Conservation (phyloP, 2,329 filamentous ascomycete species). For the Spiromastix sp. region DNA sequence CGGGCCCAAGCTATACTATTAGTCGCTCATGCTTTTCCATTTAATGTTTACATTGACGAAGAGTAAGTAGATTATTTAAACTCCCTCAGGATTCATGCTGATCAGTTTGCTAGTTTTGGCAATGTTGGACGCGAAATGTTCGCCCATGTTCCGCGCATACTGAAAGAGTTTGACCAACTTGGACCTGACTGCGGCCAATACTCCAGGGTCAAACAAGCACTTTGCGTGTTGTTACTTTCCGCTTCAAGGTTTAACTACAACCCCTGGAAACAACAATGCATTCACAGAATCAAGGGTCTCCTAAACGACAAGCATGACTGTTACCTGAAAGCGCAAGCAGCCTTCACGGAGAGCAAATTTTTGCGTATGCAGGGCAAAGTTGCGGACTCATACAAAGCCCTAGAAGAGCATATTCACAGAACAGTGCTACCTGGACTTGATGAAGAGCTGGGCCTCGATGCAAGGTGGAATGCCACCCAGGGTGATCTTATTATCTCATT, state of each 20-base stretch:
- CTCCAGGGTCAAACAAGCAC: background rate
- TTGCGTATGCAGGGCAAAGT: conserved; percentile 3
- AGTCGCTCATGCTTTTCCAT: conserved; percentile 9
- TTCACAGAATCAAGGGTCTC: conserved; percentile 3
- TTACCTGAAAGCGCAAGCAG: conserved; percentile 2
- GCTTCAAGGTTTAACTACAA: conserved; percentile 4
- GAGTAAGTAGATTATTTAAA: background rate
- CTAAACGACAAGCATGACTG: conserved; percentile 3
- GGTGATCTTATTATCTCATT: conserved; percentile 9
- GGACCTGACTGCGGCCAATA: background rate
- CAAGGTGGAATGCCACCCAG: conserved; percentile 6
- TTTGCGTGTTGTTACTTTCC: conserved; percentile 4
- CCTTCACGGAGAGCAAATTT: conserved; percentile 5
- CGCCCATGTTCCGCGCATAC: conserved; percentile 5
- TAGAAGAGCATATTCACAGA: conserved; percentile 1
- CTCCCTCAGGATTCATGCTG: background rate
- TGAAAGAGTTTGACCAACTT: conserved; percentile 4
- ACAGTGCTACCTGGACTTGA: background rate
- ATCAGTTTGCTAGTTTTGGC: background rate
- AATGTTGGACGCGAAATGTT: conserved; percentile 2
- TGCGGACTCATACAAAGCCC: conserved; percentile 2
- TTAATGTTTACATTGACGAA: conserved; percentile 1
- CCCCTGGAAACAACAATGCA: conserved; percentile 5
- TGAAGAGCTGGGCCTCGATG: background rate
- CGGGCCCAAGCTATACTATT: conserved; percentile 8